These are phyloP conservation scores for Cyberlindnera mississippiensis DNA, from an alignment of 805 yeast genomes.

Conservation along the genomic window DNA sequence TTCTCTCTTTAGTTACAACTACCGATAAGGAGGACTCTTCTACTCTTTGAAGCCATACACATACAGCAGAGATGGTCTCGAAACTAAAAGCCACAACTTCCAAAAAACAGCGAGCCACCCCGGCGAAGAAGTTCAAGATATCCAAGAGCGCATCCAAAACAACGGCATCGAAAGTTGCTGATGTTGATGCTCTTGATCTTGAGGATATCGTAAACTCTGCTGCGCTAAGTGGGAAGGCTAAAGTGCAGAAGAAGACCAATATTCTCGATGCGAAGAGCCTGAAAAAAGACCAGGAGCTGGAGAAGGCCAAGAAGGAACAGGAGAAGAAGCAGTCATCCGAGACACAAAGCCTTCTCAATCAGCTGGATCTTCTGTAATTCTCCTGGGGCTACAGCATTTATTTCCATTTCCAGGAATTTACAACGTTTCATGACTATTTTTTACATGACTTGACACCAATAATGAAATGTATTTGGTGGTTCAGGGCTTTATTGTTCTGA, in stretches of 20 bases:
- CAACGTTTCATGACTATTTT: neutral
- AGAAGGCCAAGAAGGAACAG: slow-evolving; percentile 6
- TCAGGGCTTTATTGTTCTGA: too few relatives aligned
- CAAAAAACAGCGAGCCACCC: neutral
- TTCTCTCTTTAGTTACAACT: too few relatives aligned
- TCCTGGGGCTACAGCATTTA: too few relatives aligned
- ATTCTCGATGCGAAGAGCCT: slow-evolving; percentile 3
- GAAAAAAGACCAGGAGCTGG: slow-evolving; percentile 12
- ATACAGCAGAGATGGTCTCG: too few relatives aligned
- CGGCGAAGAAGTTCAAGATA: slow-evolving; percentile 12
- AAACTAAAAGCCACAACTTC: neutral
- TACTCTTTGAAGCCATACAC: too few relatives aligned
- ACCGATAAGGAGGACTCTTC: too few relatives aligned
- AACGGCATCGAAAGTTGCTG: slow-evolving; percentile 13
- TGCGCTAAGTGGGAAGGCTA: neutral
- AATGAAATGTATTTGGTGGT: too few relatives aligned
- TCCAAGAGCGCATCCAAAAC: slow-evolving; percentile 10
- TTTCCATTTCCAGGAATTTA: neutral
- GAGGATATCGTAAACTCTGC: slow-evolving; percentile 16
- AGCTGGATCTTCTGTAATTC: slow-evolving; percentile 12
- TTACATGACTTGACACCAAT: too few relatives aligned
- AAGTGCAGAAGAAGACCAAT: neutral
- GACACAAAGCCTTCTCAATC: slow-evolving; percentile 13
- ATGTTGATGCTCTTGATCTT: slow-evolving; percentile 11
- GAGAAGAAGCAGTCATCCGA: slow-evolving; percentile 11